Base-by-base conservation (phyloP, 2,329 filamentous ascomycete genomes). In the Camillea tinctor region DNA sequence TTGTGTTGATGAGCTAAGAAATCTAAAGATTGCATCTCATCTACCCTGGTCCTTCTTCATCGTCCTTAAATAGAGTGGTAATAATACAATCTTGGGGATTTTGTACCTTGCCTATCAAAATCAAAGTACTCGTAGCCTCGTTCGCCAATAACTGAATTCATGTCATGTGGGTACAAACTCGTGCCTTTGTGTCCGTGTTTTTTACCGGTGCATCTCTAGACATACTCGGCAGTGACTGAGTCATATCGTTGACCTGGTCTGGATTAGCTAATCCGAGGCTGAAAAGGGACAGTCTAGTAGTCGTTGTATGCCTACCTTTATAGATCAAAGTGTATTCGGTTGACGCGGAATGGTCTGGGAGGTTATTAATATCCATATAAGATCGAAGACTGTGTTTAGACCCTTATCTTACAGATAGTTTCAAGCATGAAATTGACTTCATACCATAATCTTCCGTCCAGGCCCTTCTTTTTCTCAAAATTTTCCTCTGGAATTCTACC, bases 281-380 rank as follows among this genome's bases (percentile, higher is more conserved):
- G 9, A 19, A 19, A 13, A 22, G 17, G 4, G 4, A 2, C 5
- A 21, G 21, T 2, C 20, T 4, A 15, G 20, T 30, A 3, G 24
- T 26, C 13, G 24, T 26, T 15, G 6, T 17, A 19, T 21, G 63
- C 76, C 65, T 65, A 78, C 77, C 72, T 55, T 79, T 75, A 59
- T 77, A 75, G 7, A 80, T 68, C 30, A 81, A 68, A 4, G 78
- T 79, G 62, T 80, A 81, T 23, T 73, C 70, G 0, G 77, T 79
- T 4, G 73, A 77, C 0, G 76, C 76, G 1, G 77, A 79, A 6
- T 75, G 71, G 62, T 78, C 69, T 73, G 40, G 17, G 7, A 8
- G 26, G 19, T 62, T 24, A 50, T 62, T 24, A 50, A 22, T 19
- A 55, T 20, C 40, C 1, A 30, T 23, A 60, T 11, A 49, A 20